Evolutionary conservation across 352 stramenopile species (phyloP).

Genomic region (Globisporangium carolinianum): DNA sequence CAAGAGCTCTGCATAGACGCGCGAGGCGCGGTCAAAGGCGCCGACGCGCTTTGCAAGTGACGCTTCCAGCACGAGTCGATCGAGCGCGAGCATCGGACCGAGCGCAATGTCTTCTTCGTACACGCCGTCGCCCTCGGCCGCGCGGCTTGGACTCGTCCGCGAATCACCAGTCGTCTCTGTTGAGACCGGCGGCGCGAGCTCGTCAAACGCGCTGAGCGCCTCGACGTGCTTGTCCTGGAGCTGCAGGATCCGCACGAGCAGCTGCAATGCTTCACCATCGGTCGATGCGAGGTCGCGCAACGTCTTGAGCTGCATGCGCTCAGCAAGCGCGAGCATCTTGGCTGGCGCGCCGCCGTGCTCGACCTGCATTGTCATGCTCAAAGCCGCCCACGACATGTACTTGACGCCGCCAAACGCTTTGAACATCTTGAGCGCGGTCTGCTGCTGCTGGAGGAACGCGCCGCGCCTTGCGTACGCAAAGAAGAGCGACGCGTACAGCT

Average conservation of each 20-base stretch:
- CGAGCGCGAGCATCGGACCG: conserved; percentile 75
- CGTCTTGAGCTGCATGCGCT: conserved; percentile 79
- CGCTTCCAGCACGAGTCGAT: conserved; percentile 62
- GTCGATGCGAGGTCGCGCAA: conserved; percentile 45
- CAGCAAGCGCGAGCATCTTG: conserved; percentile 71
- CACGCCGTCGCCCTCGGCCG: conserved; percentile 54
- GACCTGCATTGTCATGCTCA: conserved; percentile 84
- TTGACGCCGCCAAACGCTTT: conserved; percentile 67
- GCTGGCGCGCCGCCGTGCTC: conserved; percentile 48
- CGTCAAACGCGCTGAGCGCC: conserved; percentile 66
- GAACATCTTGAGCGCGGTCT: conserved; percentile 84
- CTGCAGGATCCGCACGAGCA: conserved; percentile 69
- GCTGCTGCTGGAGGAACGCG: conserved; percentile 81
- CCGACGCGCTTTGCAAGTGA: conserved; percentile 41
- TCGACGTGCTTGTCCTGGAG: conserved; percentile 58
- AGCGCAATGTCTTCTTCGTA: conserved; percentile 83
- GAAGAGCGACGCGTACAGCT: conserved; percentile 70
- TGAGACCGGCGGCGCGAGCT: conserved; percentile 31
- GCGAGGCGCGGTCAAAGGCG: conserved; percentile 44
- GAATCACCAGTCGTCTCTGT: too few species aligned
- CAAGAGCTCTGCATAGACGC: conserved; percentile 52
- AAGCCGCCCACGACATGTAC: conserved; percentile 75
- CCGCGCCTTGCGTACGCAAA: conserved; percentile 51
- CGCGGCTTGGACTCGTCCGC: conserved; percentile 4
- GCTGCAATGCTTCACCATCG: conserved; percentile 64